Evolutionary conservation across 1,139 yeast genomes (phyloP).

Genomic region (Suhomyces wounanorum): DNA sequence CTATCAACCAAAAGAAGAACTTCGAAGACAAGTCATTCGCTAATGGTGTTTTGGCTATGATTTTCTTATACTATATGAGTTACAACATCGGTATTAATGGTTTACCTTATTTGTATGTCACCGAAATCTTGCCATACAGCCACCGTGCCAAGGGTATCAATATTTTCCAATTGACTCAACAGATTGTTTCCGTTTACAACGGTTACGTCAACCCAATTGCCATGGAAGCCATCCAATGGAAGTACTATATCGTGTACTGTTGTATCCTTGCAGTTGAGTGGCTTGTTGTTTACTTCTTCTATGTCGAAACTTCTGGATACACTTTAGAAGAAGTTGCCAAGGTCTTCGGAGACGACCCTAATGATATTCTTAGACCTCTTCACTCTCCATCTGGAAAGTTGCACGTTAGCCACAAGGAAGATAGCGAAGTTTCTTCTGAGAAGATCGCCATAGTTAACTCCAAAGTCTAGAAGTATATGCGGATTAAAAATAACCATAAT

Average conservation of each 20-base stretch:
- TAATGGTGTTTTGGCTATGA: slow-evolving; percentile 50
- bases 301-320: slow-evolving; percentile 54
- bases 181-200: slow-evolving; percentile 32
- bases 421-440: slow-evolving; percentile 3
- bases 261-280: slow-evolving; percentile 42
- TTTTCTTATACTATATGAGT: slow-evolving; percentile 40
- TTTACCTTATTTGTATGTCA: slow-evolving; percentile 39
- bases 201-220: slow-evolving; percentile 62
- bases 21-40: slow-evolving; percentile 35
- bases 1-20: slow-evolving; percentile 40
- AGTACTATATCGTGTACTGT: slow-evolving; percentile 58
- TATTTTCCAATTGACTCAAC: slow-evolving; percentile 31
- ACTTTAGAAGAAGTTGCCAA: slow-evolving; percentile 56
- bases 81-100: slow-evolving; percentile 46
- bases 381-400: slow-evolving; percentile 8
- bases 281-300: slow-evolving; percentile 41
- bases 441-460: slow-evolving; percentile 1
- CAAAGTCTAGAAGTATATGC: too few species aligned
- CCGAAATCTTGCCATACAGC: slow-evolving; percentile 48
- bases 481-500: too few species aligned
- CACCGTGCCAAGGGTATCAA: slow-evolving; percentile 49
- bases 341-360: slow-evolving; percentile 45
- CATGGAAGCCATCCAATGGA: slow-evolving; percentile 59
- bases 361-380: slow-evolving; percentile 2
- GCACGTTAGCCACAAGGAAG: slow-evolving; percentile 7